Evolutionary conservation across 148 eudicot genomes (phyloP), one percentile per base, ranked within the genome.

Genomic region (Dysphania ambrosioides): DNA sequence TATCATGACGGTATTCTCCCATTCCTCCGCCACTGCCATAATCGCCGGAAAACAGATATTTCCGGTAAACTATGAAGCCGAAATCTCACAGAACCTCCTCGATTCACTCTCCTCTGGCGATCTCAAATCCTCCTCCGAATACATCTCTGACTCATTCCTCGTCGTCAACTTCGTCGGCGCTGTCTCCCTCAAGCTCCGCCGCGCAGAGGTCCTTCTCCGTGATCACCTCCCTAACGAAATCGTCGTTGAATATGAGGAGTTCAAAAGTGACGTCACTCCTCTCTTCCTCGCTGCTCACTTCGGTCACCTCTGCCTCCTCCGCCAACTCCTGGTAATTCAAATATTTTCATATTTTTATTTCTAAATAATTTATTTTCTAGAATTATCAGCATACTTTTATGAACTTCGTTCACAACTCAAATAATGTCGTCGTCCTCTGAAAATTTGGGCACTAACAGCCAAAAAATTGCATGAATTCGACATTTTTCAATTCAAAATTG

Each of bases 141-240:
- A 81, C 81, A 27, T 87, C 38, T 75, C 71, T 64, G 91, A 90
- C 77, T 85, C 87, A 67, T 80, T 79, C 19, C 75, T 92, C 49
- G 96, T 92, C 82, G 97, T 92, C 6, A 95, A 92, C 80, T 89
- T 81, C 74, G 79, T 90, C 31, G 94, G 94, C 31, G 90, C 85
- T 13, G 94, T 90, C 31, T 68, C 85, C 41, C 68, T 95, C 36
- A 92, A 88, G 82, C 76, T 92, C 32, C 84, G 90, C 2, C 88
- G 83, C 36, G 64, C 84, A 60, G 89, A 78, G 60, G 72, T 92
- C 13, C 30, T 81, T 16, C 75, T 85, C 58, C 81, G 77, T 30
- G 94, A 90, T 62, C 85, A 88, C 26, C 72, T 73, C 67, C 79
- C 93, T 15, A 85, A 72, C 61, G 91, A 84, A 38, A 87, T 86